Conservation (phyloP, 352 stramenopile species). For the Phytophthora foliorum region DNA sequence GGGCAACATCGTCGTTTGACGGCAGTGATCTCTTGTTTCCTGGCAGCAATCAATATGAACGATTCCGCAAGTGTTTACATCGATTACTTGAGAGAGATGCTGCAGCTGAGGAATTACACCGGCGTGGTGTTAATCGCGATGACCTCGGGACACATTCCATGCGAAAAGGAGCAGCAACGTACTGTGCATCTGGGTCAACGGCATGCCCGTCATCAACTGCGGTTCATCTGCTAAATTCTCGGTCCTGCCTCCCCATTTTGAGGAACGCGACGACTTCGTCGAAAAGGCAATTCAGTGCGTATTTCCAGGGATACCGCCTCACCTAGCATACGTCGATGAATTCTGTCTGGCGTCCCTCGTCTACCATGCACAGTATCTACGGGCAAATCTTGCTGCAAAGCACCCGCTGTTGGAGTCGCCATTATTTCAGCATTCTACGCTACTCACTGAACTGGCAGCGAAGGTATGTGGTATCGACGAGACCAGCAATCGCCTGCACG, state of each 20-base stretch:
- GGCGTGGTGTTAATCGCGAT: constrained; percentile 17
- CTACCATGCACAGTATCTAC: constrained; percentile 11
- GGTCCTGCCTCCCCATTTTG: constrained; percentile 26
- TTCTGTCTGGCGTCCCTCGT: constrained; percentile 19
- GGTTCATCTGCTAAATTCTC: constrained; percentile 29
- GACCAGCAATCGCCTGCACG: constrained; percentile 1
- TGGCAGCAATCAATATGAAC: background rate
- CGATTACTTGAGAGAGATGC: background rate
- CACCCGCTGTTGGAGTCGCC: constrained; percentile 10
- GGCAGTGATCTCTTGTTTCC: background rate
- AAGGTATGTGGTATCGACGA: constrained; percentile 8
- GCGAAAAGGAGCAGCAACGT: constrained; percentile 36
- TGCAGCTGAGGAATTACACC: constrained; percentile 18
- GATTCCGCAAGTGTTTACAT: background rate
- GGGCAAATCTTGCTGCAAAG: background rate
- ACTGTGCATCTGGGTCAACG: constrained; percentile 28
- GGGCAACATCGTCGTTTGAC: background rate
- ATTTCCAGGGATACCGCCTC: constrained; percentile 12
- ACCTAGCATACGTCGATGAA: constrained; percentile 8
- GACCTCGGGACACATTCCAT: constrained; percentile 36
- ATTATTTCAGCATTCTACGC: constrained; percentile 15
- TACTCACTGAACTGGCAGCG: background rate
- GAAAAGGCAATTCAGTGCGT: constrained; percentile 7
- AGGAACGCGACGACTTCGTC: constrained; percentile 1
- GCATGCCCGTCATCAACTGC: constrained; percentile 27